These are phyloP conservation scores for Pleurotus cornucopiae DNA, from an alignment of 768 basidiomycete species.

Conservation along the genomic window DNA sequence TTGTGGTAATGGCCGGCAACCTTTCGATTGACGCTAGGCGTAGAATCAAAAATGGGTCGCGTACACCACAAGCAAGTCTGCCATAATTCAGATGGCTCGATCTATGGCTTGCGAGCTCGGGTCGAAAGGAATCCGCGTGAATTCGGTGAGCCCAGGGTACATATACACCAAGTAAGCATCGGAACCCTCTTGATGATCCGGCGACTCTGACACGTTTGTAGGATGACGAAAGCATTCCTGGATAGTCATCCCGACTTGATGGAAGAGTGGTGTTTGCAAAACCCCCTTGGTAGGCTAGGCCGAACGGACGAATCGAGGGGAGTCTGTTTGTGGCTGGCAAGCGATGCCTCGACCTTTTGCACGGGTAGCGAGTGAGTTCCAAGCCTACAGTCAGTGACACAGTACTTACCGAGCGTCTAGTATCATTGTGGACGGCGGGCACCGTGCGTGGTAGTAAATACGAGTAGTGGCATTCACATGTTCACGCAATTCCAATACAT, in stretches of 20 bases:
- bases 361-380: slow-evolving; percentile 63
- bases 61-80: slow-evolving; percentile 72
- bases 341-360: slow-evolving; percentile 67
- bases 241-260: slow-evolving; percentile 49
- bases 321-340: slow-evolving; percentile 60
- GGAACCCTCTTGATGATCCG: neutral
- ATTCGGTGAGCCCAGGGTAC: slow-evolving; percentile 68
- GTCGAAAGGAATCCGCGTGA: slow-evolving; percentile 59
- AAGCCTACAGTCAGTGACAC: neutral
- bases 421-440: slow-evolving; percentile 38
- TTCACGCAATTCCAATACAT: too few species aligned
- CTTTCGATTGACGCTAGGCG: too few species aligned
- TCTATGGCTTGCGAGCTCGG: slow-evolving; percentile 78
- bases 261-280: slow-evolving; percentile 53
- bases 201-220: slow-evolving; percentile 14
- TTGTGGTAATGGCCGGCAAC: neutral
- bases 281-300: slow-evolving; percentile 65
- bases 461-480: slow-evolving; percentile 16
- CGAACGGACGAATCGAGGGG: slow-evolving; percentile 66
- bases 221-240: slow-evolving; percentile 61
- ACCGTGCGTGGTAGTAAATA: slow-evolving; percentile 31
- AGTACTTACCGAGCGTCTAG: slow-evolving; percentile 1
- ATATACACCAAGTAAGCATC: slow-evolving; percentile 55
- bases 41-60: slow-evolving; percentile 67
- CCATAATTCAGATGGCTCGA: slow-evolving; percentile 73